Evolutionary conservation across 2,329 filamentous ascomycete genomes (phyloP), one percentile per base, ranked within the genome.

Genomic region (Madurella mycetomatis): DNA sequence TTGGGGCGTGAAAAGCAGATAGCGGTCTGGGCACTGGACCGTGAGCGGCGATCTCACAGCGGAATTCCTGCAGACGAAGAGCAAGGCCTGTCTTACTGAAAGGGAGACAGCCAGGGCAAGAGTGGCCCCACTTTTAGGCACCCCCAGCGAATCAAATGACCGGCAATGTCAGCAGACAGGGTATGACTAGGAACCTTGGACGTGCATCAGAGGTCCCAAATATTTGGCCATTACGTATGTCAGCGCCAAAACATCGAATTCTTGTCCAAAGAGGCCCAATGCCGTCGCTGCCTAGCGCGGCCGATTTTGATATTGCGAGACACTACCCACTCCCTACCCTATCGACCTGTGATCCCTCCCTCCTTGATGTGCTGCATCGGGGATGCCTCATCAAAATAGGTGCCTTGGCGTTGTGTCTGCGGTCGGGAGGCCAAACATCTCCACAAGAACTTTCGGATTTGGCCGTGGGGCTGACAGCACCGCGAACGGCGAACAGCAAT

Each of bases 141-240:
- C 11, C 17, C 19, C n/a, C 17, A 39, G 30, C 62, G 41, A 64
- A 64, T 64, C 55, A 62, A 5, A 46, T 31, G 12, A 9, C 41
- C 31, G 39, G 51, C 44, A 64, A 60, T 63, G 62, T 64, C 61
- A 64, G 62, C 62, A 64, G 58, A 49, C 52, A 52, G n/a, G 52
- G 46, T 39, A 34, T 47, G 45, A 50, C 51, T 53, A 50, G 55
- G 51, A 34, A 2, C 41, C 51, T 46, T 40, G 17, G 40, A 19
- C 53, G 47, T 44, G 53, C 50, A 54, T 53, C 44, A 51, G 40
- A 40, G 42, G 25, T 41, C 37, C 40, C 47, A 40, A 41, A 37
- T 31, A n/a, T 30, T 41, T 42, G 42, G 42, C 25, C 49, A 50
- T 56, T 53, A 51, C 53, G 51, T 54, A 50, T 18, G 18, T 47